These are phyloP conservation scores for Bombardia bombarda DNA, from an alignment of 495 filamentous ascomycete species.

Conservation along the genomic window DNA sequence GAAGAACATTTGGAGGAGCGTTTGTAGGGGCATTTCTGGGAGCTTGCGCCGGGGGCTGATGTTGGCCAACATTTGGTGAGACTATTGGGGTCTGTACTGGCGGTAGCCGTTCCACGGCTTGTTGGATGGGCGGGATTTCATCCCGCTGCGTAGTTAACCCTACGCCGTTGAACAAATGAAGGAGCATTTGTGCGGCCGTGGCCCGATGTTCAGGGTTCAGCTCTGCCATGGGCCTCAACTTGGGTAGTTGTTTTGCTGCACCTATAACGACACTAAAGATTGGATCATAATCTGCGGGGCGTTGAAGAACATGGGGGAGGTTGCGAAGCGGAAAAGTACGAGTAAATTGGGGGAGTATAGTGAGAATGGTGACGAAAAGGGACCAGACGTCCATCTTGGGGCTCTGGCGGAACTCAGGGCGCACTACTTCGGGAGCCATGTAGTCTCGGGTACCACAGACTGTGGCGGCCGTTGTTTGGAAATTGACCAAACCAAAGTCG, in stretches of 20 bases:
- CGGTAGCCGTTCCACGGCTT: no score
- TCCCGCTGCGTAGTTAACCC: slow-evolving; percentile 9
- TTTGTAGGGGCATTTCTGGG: no score
- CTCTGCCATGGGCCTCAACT: slow-evolving; percentile 3
- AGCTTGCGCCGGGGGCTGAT: no score
- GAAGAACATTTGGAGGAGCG: no score
- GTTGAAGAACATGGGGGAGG: not conserved
- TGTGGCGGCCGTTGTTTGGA: not conserved
- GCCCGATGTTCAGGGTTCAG: slow-evolving; percentile 8
- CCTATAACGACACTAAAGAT: no score
- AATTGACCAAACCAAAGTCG: slow-evolving; percentile 16
- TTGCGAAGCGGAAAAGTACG: not conserved
- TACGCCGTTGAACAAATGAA: slow-evolving; percentile 7
- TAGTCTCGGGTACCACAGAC: slow-evolving; percentile 6
- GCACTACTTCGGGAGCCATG: slow-evolving; percentile 18
- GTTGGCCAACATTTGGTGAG: no score
- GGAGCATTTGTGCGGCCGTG: slow-evolving; percentile 16
- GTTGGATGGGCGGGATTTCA: no score
- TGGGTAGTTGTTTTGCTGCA: not conserved
- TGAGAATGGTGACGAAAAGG: slow-evolving; percentile 15
- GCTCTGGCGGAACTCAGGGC: not conserved
- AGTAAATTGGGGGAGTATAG: not conserved
- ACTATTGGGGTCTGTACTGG: no score
- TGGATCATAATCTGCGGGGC: no score
- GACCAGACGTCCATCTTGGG: slow-evolving; percentile 21